Percentiles rank a stretch among this genome's conserved stretches.
Conservation (phyloP, 257 asterid genomes). For the Solanum corneliomulleri region DNA sequence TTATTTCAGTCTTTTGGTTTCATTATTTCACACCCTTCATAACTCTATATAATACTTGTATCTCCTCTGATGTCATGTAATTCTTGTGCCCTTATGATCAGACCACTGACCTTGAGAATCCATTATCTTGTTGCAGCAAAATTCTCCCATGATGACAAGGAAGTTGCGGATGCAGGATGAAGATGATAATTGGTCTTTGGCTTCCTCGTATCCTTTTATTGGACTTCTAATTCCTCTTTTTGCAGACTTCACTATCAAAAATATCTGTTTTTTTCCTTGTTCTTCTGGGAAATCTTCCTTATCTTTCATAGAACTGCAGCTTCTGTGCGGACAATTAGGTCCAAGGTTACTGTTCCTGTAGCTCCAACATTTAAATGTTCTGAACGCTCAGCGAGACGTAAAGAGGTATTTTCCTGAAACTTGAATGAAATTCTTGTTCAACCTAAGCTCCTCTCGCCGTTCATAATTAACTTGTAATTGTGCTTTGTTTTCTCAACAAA, state of each 20-base stretch:
- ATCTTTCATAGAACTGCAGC: slow-evolving; percentile 56
- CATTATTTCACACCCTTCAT: neutral
- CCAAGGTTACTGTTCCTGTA: slow-evolving; percentile 70
- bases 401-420: slow-evolving; percentile 41
- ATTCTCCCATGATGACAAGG: slow-evolving; percentile 28
- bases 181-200: slow-evolving; percentile 15
- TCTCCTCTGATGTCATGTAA: neutral
- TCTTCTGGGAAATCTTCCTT: slow-evolving; percentile 11
- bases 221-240: neutral
- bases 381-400: slow-evolving; percentile 64
- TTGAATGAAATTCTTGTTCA: neutral
- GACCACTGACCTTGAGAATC: slow-evolving; percentile 7
- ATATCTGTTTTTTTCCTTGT: neutral
- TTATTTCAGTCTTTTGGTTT: neutral
- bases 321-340: slow-evolving; percentile 52
- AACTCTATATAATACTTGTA: neutral
- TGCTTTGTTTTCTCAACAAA: neutral
- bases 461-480: neutral
- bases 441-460: neutral
- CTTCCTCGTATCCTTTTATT: slow-evolving; percentile 17
- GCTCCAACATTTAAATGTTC: slow-evolving; percentile 52
- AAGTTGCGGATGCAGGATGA: slow-evolving; percentile 22
- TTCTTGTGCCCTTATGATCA: neutral
- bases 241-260: neutral
- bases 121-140: slow-evolving; percentile 25